Conservation (phyloP, 495 filamentous ascomycete species). For the Hypoxylon subgilvum region DNA sequence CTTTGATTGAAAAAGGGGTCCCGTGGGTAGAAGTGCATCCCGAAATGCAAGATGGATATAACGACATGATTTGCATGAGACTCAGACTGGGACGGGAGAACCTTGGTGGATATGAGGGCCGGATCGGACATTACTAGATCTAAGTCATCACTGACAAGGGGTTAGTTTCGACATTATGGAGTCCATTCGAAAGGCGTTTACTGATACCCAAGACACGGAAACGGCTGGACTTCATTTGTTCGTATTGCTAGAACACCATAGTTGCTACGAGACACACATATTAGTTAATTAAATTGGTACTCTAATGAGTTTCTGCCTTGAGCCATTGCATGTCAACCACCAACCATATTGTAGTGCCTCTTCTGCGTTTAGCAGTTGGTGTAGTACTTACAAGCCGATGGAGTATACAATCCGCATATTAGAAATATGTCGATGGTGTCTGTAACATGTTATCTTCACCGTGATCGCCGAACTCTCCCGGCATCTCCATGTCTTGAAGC, state of each 20-base stretch:
- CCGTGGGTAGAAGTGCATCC: neutral
- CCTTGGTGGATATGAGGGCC: slow-evolving; percentile 1
- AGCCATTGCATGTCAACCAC: no score
- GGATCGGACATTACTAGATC: slow-evolving; percentile 5
- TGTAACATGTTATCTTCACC: no score
- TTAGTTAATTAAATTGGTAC: no score
- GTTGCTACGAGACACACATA: no score
- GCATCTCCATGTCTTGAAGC: no score
- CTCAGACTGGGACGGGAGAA: neutral
- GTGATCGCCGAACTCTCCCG: no score
- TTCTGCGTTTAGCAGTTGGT: no score
- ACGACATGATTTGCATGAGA: slow-evolving; percentile 10
- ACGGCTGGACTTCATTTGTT: neutral
- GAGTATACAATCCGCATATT: no score
- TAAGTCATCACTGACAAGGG: slow-evolving; percentile 27
- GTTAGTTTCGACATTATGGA: neutral
- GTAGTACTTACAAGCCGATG: no score
- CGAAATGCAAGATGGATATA: neutral
- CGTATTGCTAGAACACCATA: slow-evolving; percentile 1
- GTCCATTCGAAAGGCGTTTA: slow-evolving; percentile 4
- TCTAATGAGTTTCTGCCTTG: no score
- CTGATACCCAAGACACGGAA: slow-evolving; percentile 9
- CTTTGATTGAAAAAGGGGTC: slow-evolving; percentile 10
- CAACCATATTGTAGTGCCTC: no score
- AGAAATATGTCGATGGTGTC: no score